Evolutionary conservation across 768 basidiomycete genomes (phyloP), one percentile per base, ranked within the genome.

Genomic region (Mycena sanguinolenta): DNA sequence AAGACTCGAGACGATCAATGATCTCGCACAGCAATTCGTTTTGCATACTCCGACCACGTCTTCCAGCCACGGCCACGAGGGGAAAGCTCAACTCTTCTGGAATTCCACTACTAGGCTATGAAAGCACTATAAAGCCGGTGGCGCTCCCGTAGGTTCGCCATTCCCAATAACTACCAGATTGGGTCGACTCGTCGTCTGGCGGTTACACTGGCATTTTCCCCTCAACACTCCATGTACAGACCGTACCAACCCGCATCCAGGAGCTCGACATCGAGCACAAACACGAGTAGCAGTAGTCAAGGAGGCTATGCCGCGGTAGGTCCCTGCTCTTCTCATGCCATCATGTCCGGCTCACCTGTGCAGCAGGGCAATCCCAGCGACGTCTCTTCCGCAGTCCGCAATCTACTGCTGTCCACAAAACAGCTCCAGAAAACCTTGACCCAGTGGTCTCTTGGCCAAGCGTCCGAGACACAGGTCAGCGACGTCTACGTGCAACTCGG

Each of bases 401-500:
- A 95, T 59, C 88, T 99, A 13, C 87, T 99, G 27, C 95, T 99
- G 2, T 92, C 96, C 34, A 99, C 98, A 72, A 97, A 98, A 79
- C 90, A 94, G 71, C 89, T 99, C 21, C 86, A 99, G 42, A 96
- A 98, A 78, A 87, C 93, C 2, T 86, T 98, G 63, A 95, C 94
- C 7, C 83, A 88, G 82, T 98, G 96, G 96, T 94, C 93, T 79
- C 85, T 85, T 67, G 80, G 87, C 69, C 86, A 90, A 75, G 86
- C 92, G 75, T 85, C 89, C 65, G 96, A 97, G 78, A 82, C 80
- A 49, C 86, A 94, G 73, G 96, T 99, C 78, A 98, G 96, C 86
- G 95, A 98, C 80, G 94, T 98, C 62, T 99, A 99, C 81, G 98
- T 99, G 62, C 90, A 91, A 63, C 85, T 99, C 25, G 98, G 98